Base-by-base conservation (phyloP, 1,139 yeast species). In the Magnusiomyces ingens region DNA sequence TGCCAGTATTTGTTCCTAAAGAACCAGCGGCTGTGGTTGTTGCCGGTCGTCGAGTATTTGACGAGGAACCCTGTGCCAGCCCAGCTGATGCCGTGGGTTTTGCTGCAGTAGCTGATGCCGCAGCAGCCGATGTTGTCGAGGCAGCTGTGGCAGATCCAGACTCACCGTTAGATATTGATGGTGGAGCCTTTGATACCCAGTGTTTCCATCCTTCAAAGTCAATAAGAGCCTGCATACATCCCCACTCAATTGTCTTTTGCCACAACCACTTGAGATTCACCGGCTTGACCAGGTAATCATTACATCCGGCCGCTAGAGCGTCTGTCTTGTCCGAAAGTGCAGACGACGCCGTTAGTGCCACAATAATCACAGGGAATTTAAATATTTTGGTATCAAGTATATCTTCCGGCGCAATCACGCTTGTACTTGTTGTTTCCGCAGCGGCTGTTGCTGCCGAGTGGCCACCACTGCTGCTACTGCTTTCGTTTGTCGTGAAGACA, bases 121-220 rank as follows among this genome's bases (percentile, higher is more conserved):
- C 4, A 26, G 32, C 8, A 26, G 8, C 32, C 32, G 32, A 26
- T 26, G 32, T 26, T 26, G 32, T 26, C 32, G 32, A 26, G 8
- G 8, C 32, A 5, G 32, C 8, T 26, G 32, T 26, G 8, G 32
- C 8, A 5, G 32, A 4, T 8, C 32, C 32, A 26, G 32, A 26
- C 8, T 19, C 42, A 8, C 32, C 35, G 3, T 35, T n/a, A 11
- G 41, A 5, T 15, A 73, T 48, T 70, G 55, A 22, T 15, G 55
- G 46, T 2, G 52, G 48, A 17, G 48, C 52, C 19, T 49, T 49
- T 18, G 55, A 70, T 58, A 81, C 82, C 95, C 95, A 93, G 45
- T 90, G 87, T 70, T 84, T 84, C 96, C 96, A 93, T 38, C 95
- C 95, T 68, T 93, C 97, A 68, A 87, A 93, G 70, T 93, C 96